Conservation (phyloP, 139 green algal species). For the Chlamydomonas sp. region DNA sequence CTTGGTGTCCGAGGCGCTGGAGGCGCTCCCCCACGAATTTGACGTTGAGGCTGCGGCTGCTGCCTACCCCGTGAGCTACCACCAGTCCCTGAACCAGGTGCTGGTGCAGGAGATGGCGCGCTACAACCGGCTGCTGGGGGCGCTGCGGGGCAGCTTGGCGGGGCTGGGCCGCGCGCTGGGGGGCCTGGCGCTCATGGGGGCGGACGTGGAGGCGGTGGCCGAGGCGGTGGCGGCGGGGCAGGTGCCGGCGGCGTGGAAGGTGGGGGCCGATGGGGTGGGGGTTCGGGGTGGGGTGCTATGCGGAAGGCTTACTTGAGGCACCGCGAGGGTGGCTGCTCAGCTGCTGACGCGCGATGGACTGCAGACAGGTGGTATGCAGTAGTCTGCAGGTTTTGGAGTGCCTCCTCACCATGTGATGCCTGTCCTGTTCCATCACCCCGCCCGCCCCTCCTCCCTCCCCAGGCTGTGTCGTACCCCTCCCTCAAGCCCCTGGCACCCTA, state of each 20-base stretch:
- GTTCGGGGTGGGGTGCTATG: background rate
- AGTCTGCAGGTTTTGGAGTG: no score
- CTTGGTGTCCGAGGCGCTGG: slow-evolving; percentile 59
- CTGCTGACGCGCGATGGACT: background rate
- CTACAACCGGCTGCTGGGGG: slow-evolving; percentile 71
- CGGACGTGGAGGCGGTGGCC: slow-evolving; percentile 71
- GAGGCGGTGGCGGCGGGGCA: slow-evolving; percentile 56
- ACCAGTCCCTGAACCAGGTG: slow-evolving; percentile 75
- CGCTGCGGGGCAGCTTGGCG: slow-evolving; percentile 62
- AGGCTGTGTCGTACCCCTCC: slow-evolving; percentile 58
- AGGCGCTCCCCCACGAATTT: slow-evolving; percentile 62
- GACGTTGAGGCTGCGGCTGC: slow-evolving; percentile 61
- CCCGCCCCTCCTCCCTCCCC: background rate
- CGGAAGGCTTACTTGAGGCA: background rate
- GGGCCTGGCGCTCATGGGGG: slow-evolving; percentile 71
- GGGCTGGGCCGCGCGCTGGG: slow-evolving; percentile 71
- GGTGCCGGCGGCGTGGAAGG: slow-evolving; percentile 74
- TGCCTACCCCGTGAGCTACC: slow-evolving; percentile 66
- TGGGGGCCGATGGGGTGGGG: background rate
- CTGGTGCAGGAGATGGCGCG: slow-evolving; percentile 70
- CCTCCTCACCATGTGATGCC: background rate
- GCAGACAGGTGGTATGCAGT: background rate
- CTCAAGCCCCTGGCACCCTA: slow-evolving; percentile 67
- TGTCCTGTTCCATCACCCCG: background rate
- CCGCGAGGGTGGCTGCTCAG: background rate